Evolutionary conservation across 2,329 filamentous ascomycete species (phyloP), one percentile per base, ranked within the genome.

Genomic region (Ceratocystis ficicola): DNA sequence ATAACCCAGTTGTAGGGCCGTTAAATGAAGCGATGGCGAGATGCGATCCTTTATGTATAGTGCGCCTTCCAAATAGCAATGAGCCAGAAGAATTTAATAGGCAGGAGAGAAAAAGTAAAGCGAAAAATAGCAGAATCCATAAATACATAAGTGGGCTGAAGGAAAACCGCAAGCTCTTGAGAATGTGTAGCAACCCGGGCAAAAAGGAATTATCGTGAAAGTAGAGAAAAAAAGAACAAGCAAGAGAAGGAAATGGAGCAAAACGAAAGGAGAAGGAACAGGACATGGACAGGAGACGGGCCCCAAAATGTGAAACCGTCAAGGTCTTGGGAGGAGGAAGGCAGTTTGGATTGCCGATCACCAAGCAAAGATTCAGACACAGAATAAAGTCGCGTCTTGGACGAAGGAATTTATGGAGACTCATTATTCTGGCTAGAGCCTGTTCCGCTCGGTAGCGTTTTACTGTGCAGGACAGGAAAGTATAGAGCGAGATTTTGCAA

Each of bases 231-330:
- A 62, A 25, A 25, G 20, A 52, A 52, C 20, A 1, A 36, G 12
- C 10, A 36, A 41, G 12, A 41, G 36, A 41, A 60, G 36, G n/a
- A 10, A 28, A n/a, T 10, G 15, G 2, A 28, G 10, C 59, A 25
- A 25, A 12, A 28, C 32, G 32, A 62, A 41, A 44, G 20, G 59
- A 12, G 32, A 8, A 15, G 15, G 55, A 60, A 20, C 59, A 25
- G 44, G 32, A 5, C 20, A 44, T 5, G 30, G 32, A 28, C 36
- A 44, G 41, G 32, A 62, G 41, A 44, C 25, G 32, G 36, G 59
- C 59, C 25, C 59, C 59, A 62, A 62, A 44, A 59, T 59, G 55
- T 59, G 55, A 59, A 59, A 59, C 55, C 55, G 28, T 59, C 55
- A n/a, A 36, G 55, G 55, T 59, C 55, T 59, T 59, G 17, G 55